A percentile compares a stretch with the other conserved stretches of the same genome.
phyloP scores from a whole-genome alignment of 495 filamentous ascomycete species.

The Collariella sp. region DNA sequence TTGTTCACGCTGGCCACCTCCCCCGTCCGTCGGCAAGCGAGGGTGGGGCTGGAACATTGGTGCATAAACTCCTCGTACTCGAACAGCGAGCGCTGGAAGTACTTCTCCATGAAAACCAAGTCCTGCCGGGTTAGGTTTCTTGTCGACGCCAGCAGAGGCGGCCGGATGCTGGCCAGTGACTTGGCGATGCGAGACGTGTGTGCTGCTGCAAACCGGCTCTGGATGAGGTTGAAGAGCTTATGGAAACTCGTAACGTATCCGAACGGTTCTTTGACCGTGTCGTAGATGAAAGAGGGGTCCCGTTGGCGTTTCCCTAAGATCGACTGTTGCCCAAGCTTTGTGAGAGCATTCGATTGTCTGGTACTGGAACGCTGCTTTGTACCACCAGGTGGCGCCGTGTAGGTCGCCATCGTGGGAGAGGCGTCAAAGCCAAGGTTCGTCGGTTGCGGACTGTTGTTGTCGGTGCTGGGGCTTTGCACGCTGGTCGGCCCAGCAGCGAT shows the following conservation, averaged over 20 bases:
- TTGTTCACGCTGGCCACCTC: constrained; percentile 89
- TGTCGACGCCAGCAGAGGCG: constrained; percentile 83
- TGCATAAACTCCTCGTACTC: constrained; percentile 91
- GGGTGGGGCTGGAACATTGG: constrained; percentile 75
- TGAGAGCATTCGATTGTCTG: constrained; percentile 31
- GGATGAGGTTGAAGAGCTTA: constrained; percentile 70
- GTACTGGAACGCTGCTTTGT: constrained; percentile 28
- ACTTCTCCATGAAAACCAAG: constrained; percentile 94
- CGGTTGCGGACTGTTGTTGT: constrained; percentile 42
- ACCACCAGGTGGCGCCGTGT: constrained; percentile 22
- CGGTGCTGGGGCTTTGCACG: constrained; percentile 42
- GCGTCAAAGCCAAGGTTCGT: constrained; percentile 38
- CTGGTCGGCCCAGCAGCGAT: constrained; percentile 42
- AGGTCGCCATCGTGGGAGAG: constrained; percentile 36
- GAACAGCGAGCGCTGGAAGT: constrained; percentile 83
- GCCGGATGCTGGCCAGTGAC: constrained; percentile 79
- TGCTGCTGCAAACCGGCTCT: constrained; percentile 60
- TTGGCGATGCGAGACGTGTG: constrained; percentile 73
- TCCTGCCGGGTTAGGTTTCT: constrained; percentile 76
- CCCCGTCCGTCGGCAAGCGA: constrained; percentile 85
- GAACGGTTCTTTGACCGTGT: constrained; percentile 80
- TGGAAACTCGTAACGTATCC: constrained; percentile 86
- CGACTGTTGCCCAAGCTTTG: constrained; percentile 39
- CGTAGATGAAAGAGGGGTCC: constrained; percentile 80
- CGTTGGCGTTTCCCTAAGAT: constrained; percentile 45